These are phyloP conservation scores for Silene latifolia DNA, from an alignment of 148 eudicot species.

Conservation along the genomic window DNA sequence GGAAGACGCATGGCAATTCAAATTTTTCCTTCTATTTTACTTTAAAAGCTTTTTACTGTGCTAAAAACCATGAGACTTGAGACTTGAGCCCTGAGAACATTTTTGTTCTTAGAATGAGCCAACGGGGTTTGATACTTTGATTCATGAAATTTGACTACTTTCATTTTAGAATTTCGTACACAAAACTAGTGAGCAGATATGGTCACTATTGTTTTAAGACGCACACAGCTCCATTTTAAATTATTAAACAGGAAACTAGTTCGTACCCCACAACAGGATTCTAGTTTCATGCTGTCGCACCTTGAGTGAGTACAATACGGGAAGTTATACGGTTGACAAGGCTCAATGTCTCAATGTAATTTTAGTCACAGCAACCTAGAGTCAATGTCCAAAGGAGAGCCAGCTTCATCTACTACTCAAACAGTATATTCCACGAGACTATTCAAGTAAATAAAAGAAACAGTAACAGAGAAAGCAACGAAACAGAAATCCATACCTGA, in stretches of 20 bases:
- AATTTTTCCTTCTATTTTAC: not conserved
- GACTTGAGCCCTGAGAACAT: not conserved
- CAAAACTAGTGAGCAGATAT: not conserved
- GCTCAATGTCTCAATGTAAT: not conserved
- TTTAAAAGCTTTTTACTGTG: not conserved
- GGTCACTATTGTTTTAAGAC: not conserved
- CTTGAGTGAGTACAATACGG: not conserved
- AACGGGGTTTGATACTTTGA: not conserved
- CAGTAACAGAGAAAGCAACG: not conserved
- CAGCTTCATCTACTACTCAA: not conserved
- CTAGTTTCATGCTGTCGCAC: not conserved
- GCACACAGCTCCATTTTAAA: not conserved
- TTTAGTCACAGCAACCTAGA: not conserved
- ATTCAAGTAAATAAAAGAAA: not conserved
- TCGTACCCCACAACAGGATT: not conserved
- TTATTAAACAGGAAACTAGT: not conserved
- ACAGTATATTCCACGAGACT: not conserved
- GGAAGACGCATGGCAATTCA: not conserved
- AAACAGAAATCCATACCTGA: constrained; percentile 54
- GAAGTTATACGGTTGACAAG: not conserved
- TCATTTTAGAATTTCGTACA: not conserved
- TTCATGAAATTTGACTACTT: not conserved
- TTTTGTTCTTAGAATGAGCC: not conserved
- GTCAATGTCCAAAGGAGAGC: not conserved
- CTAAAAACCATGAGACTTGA: not conserved